These are phyloP conservation scores for Akanthomyces muscarius DNA, from an alignment of 2,329 filamentous ascomycete genomes.

Conservation along the genomic window DNA sequence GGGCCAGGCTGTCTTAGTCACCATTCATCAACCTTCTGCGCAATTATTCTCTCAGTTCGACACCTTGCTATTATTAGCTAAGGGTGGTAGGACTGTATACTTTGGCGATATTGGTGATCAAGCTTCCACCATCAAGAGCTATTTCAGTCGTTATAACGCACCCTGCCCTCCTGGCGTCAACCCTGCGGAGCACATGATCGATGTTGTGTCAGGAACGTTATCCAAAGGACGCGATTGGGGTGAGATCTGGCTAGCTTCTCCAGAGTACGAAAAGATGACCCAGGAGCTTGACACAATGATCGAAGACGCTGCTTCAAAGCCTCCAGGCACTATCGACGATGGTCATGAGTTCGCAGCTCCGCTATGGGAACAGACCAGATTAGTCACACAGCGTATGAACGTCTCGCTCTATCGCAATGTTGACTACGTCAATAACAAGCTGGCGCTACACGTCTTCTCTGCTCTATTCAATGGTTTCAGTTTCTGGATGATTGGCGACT, in stretches of 20 bases:
- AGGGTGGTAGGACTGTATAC: constrained; percentile 62
- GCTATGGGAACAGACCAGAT: constrained; percentile 57
- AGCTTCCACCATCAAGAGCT: constrained; percentile 51
- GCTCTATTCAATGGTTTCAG: constrained; percentile 59
- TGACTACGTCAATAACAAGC: constrained; percentile 63
- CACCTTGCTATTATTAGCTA: constrained; percentile 58
- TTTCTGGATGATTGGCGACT: constrained; percentile 56
- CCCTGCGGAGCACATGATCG: constrained; percentile 73
- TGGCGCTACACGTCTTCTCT: constrained; percentile 50
- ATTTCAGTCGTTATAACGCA: constrained; percentile 65
- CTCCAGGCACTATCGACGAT: constrained; percentile 39
- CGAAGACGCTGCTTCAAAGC: constrained; percentile 47
- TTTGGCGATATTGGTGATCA: constrained; percentile 62
- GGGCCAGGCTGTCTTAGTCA: constrained; percentile 65
- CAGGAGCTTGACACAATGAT: constrained; percentile 62
- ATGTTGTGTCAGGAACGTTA: constrained; percentile 46
- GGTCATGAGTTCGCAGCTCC: constrained; percentile 70
- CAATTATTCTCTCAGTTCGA: constrained; percentile 65
- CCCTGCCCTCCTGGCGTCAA: constrained; percentile 61
- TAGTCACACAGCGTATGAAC: constrained; percentile 61
- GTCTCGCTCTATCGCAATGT: constrained; percentile 61
- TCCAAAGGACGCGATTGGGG: constrained; percentile 57
- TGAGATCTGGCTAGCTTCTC: constrained; percentile 64
- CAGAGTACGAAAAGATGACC: constrained; percentile 52
- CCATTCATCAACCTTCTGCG: constrained; percentile 67